A percentile compares a stretch with the other conserved stretches of the same genome.
phyloP scores from a whole-genome alignment of 2,329 filamentous ascomycete genomes.

The Beauveria sp. region DNA sequence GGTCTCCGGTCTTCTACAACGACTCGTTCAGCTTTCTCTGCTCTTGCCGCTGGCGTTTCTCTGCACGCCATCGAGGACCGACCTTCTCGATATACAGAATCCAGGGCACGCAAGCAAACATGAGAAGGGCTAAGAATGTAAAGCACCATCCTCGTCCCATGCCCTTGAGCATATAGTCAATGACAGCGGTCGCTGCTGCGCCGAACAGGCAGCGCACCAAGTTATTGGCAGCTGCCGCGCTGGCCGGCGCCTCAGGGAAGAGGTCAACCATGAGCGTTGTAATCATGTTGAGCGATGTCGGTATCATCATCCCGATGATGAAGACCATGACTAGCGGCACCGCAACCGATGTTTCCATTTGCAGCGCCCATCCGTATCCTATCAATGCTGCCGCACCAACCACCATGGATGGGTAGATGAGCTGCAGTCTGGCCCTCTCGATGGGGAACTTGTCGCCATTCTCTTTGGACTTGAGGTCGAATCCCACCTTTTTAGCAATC shows the following conservation, averaged over 20 bases:
- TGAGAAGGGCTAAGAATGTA: conserved; percentile 47
- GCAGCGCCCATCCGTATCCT: conserved; percentile 50
- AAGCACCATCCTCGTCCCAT: conserved; percentile 58
- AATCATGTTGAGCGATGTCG: conserved; percentile 56
- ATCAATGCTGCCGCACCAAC: conserved; percentile 46
- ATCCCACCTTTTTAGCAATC: conserved; percentile 51
- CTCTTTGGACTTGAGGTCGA: conserved; percentile 51
- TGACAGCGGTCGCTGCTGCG: conserved; percentile 50
- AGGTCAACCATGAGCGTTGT: conserved; percentile 57
- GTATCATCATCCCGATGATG: conserved; percentile 48
- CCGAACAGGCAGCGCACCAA: conserved; percentile 54
- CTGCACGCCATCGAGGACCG: conserved; percentile 44
- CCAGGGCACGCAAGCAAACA: conserved; percentile 38
- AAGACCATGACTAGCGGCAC: conserved; percentile 49
- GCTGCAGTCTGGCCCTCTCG: conserved; percentile 46
- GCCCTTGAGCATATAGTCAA: conserved; percentile 47
- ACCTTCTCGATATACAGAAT: conserved; percentile 41
- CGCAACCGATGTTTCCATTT: conserved; percentile 42
- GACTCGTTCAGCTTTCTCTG: conserved; percentile 1
- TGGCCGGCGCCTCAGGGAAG: conserved; percentile 52
- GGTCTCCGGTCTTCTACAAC: not conserved
- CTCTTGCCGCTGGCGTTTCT: conserved; percentile 33
- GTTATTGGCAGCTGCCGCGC: conserved; percentile 57
- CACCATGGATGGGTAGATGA: conserved; percentile 45
- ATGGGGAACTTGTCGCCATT: conserved; percentile 46